Evolutionary conservation across 257 asterid genomes (phyloP), one percentile per base, ranked within the genome.

Genomic region (Verbascum thapsus): DNA sequence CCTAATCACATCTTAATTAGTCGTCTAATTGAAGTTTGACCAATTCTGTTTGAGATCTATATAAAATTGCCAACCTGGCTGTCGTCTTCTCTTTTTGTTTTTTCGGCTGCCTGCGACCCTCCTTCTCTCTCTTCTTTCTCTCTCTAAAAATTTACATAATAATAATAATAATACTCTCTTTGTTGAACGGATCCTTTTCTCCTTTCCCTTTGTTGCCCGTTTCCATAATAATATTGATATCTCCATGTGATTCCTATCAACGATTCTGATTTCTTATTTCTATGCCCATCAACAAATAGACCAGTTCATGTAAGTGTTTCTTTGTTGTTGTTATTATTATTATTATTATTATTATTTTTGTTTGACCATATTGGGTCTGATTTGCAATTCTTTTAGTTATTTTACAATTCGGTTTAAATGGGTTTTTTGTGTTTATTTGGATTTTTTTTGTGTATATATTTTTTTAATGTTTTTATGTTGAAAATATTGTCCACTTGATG

Each of bases 271-370:
- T 63, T 26, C 59, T 72, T 73, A 71, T 72, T 68, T 67, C 37
- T 55, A 8, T 76, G 48, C 45, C 62, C 72, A 66, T 19, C 70
- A 57, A 70, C 68, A 68, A 62, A 52, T 50, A 51, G 44, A 23
- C 73, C 41, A 74, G 69, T 64, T 61, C 70, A 17, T 53, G 88
- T 81, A 78, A 77, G 85, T 72, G 55, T 38, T 48, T 12, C 39
- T 32, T 43, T 34, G 5, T 49, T 38, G 7, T 35, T n/a, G 2
- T 1, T 5, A 3, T 19, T 3, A 10, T 45, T 0, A 2, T 0
- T 58, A 37, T 37, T 50, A n/a, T n/a, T n/a, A n/a, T n/a, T n/a
- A n/a, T n/a, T n/a, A n/a, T 1, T 40, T 18, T 41, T 48, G 7
- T 47, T 58, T 45, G 11, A 7, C 20, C 18, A 38, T 38, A 5